phyloP scores from a whole-genome alignment of 1,284 basidiomycete species.

The Moesziomyces parantarcticus region DNA sequence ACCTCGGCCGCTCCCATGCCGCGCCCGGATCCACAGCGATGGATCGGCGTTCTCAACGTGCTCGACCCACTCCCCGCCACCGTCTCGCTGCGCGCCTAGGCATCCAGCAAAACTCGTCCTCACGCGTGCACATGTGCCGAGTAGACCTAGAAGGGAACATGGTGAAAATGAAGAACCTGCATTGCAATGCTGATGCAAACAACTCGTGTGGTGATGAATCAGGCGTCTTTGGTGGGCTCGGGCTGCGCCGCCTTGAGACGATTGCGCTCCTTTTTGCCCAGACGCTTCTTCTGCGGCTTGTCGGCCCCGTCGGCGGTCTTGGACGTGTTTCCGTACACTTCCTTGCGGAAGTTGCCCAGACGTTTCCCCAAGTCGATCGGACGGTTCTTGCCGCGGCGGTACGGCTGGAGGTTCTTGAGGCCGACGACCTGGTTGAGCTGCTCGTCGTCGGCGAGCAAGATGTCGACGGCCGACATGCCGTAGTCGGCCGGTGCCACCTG shows the following conservation, averaged over 20 bases:
- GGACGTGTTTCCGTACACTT: slow-evolving; percentile 55
- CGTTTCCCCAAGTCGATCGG: slow-evolving; percentile 75
- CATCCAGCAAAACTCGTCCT: neutral
- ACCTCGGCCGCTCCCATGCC: slow-evolving; percentile 4
- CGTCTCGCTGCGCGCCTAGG: slow-evolving; percentile 2
- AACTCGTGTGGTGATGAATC: neutral
- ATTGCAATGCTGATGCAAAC: too few species aligned
- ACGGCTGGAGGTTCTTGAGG: slow-evolving; percentile 90
- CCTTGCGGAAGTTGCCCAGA: slow-evolving; percentile 79
- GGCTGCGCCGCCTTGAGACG: slow-evolving; percentile 41
- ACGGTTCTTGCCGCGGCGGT: slow-evolving; percentile 75
- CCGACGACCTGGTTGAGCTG: slow-evolving; percentile 92
- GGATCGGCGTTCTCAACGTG: slow-evolving; percentile 21
- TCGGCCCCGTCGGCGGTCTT: slow-evolving; percentile 43
- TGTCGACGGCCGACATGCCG: slow-evolving; percentile 84
- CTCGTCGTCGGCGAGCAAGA: slow-evolving; percentile 89
- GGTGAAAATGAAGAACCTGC: too few species aligned
- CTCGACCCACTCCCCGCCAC: slow-evolving; percentile 11
- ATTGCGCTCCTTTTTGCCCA: slow-evolving; percentile 59
- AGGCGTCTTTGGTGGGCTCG: slow-evolving; percentile 3
- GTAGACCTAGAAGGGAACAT: too few species aligned
- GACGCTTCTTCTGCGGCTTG: slow-evolving; percentile 69
- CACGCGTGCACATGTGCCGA: neutral
- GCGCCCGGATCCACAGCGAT: slow-evolving; percentile 8
- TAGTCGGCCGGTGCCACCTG: slow-evolving; percentile 77